These are phyloP conservation scores for Peltaster fructicola DNA, from an alignment of 2,329 filamentous ascomycete genomes.

Conservation along the genomic window DNA sequence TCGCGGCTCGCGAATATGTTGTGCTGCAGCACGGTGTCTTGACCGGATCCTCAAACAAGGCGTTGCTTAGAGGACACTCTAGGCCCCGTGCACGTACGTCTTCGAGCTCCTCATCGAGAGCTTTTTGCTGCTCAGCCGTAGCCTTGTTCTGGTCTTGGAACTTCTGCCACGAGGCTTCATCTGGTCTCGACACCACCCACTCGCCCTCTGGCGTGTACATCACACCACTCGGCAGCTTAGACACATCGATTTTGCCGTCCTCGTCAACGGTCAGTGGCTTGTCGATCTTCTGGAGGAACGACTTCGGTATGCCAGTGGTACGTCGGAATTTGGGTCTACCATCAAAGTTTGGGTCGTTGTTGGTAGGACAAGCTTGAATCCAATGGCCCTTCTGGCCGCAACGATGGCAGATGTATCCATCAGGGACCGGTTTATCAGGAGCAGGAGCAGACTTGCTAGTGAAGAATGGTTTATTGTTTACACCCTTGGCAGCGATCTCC, in stretches of 20 bases:
- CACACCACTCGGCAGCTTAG: conserved; percentile 68
- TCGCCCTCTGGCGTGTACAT: conserved; percentile 98
- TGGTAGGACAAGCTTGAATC: conserved; percentile 97
- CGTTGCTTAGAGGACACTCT: conserved; percentile 91
- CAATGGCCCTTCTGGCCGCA: conserved; percentile 95
- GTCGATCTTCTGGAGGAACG: conserved; percentile 88
- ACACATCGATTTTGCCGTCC: conserved; percentile 59
- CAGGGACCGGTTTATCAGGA: conserved; percentile 81
- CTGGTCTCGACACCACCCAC: conserved; percentile 89
- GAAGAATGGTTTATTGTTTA: conserved; percentile 5
- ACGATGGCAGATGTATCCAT: conserved; percentile 88
- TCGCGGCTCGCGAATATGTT: conserved; percentile 99
- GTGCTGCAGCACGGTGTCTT: conserved; percentile 97
- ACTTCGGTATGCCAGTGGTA: conserved; percentile 90
- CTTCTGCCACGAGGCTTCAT: conserved; percentile 91
- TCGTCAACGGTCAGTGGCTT: conserved; percentile 63
- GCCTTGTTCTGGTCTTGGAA: conserved; percentile 90
- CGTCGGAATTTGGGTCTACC: conserved; percentile 85
- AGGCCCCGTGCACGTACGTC: conserved; percentile 75
- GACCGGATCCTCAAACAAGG: conserved; percentile 95
- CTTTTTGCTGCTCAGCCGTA: conserved; percentile 57
- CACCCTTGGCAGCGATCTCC: conserved; percentile 46
- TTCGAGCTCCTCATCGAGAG: conserved; percentile 63
- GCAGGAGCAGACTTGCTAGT: conserved; percentile 51
- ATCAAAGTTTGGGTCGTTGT: conserved; percentile 91